Conservation (phyloP, 1,284 basidiomycete genomes). For the Wolfiporia cocos region DNA sequence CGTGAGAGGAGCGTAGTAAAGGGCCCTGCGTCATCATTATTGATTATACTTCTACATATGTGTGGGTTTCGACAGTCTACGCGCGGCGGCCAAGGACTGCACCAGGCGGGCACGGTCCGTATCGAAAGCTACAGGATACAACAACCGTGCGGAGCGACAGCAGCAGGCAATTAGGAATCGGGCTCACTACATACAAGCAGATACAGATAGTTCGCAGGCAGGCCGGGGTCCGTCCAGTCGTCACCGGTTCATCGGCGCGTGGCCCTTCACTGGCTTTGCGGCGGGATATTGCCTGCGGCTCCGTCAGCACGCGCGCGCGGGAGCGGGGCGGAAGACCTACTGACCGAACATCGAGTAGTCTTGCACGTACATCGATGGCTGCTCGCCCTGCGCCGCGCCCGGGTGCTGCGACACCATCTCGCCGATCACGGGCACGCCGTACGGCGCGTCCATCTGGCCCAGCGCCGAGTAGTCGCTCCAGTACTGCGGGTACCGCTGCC, state of each 20-base stretch:
- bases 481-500: slow-evolving; percentile 42
- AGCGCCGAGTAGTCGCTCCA: slow-evolving; percentile 60
- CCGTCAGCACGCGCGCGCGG: no score
- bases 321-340: no score
- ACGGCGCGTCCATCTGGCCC: slow-evolving; percentile 46
- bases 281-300: slow-evolving; percentile 16
- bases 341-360: slow-evolving; percentile 29
- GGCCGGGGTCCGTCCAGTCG: no score
- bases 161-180: slow-evolving; percentile 14
- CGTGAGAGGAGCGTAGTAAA: no score
- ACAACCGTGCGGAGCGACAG: slow-evolving; percentile 14
- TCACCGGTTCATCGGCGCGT: no score
- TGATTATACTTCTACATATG: slow-evolving; percentile 6
- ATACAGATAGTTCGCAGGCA: slow-evolving; percentile 7
- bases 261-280: slow-evolving; percentile 15
- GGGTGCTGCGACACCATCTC: slow-evolving; percentile 19
- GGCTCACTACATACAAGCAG: slow-evolving; percentile 7
- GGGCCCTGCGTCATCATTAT: no score
- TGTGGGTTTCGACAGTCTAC: not conserved
- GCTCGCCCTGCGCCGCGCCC: slow-evolving; percentile 14
- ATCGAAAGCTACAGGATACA: slow-evolving; percentile 21
- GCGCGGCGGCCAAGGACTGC: not conserved
- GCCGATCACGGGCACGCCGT: slow-evolving; percentile 25
- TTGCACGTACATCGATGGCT: slow-evolving; percentile 21
- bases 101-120: not conserved